phyloP scores from a whole-genome alignment of 148 eudicot genomes.

The Euryodendron excelsum region DNA sequence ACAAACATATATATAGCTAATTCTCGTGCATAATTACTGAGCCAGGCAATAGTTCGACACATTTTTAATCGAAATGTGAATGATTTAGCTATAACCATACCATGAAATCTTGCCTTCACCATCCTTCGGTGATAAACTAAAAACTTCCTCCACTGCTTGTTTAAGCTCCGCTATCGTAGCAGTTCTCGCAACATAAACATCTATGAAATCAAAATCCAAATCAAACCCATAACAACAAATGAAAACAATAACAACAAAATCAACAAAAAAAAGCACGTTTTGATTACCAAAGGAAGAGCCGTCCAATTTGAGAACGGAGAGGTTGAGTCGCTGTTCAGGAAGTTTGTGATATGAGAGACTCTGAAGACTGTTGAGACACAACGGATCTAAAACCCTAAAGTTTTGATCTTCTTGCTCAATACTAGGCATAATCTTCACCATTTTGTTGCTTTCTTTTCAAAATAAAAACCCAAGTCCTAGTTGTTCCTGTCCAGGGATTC shows the following conservation, averaged over 20 bases:
- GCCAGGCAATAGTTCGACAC: not conserved
- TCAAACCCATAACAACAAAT: not conserved
- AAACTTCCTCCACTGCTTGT: conserved; percentile 32
- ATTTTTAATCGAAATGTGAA: not conserved
- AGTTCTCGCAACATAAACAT: conserved; percentile 30
- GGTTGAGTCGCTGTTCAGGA: conserved; percentile 26
- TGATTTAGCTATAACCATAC: conserved; percentile 10
- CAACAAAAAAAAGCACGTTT: not conserved
- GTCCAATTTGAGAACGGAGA: conserved; percentile 42
- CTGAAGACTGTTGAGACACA: conserved; percentile 10
- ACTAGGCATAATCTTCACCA: conserved; percentile 24
- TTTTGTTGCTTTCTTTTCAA: not conserved
- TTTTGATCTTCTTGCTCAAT: conserved; percentile 7
- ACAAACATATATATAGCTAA: not conserved
- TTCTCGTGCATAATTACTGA: not conserved
- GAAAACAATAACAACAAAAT: not conserved
- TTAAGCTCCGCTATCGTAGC: conserved; percentile 35
- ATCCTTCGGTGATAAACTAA: conserved; percentile 12
- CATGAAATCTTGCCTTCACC: conserved; percentile 31
- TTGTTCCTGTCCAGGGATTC: not conserved
- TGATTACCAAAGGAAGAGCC: conserved; percentile 42
- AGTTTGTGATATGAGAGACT: conserved; percentile 32
- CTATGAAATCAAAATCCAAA: conserved; percentile 19
- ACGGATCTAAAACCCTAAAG: conserved; percentile 13
- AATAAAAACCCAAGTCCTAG: not conserved